Evolutionary conservation across 176 grass and related monocot genomes (phyloP).

Genomic region (Carex littledalei): DNA sequence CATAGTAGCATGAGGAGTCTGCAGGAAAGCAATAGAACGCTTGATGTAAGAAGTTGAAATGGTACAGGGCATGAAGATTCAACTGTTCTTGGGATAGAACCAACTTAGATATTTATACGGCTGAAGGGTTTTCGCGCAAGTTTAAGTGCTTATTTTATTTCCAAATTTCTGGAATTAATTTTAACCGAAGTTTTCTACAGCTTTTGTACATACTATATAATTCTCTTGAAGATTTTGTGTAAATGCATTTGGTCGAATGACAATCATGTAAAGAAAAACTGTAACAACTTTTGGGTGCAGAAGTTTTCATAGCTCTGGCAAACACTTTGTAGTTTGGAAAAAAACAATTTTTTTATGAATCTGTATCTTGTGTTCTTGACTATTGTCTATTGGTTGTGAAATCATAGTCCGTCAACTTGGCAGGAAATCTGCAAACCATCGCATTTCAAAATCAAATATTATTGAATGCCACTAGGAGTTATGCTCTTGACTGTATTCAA

Average conservation of each 20-base stretch:
- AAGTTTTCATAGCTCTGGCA: not conserved
- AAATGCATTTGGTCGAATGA: not conserved
- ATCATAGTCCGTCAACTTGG: not conserved
- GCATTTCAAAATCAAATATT: too few species aligned
- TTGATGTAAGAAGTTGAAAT: not conserved
- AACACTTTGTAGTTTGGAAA: not conserved
- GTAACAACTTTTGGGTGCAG: not conserved
- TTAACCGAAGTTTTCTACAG: not conserved
- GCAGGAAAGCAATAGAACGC: not conserved
- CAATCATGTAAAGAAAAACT: not conserved
- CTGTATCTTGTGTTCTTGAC: not conserved
- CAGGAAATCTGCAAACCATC: too few species aligned
- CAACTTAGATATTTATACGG: not conserved
- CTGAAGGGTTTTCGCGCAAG: not conserved
- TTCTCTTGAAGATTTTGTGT: not conserved
- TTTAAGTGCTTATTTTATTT: not conserved
- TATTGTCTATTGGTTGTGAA: too few species aligned
- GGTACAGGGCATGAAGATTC: not conserved
- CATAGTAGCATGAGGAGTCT: not conserved
- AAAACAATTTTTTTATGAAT: not conserved
- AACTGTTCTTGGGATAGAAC: not conserved
- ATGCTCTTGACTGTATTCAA: not conserved
- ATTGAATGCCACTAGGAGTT: not conserved
- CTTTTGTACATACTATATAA: not conserved
- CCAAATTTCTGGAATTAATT: not conserved